Percentiles rank a stretch among this genome's conserved stretches.
phyloP scores from a whole-genome alignment of 164 flowering plant species.

The Euptelea pleiosperma region DNA sequence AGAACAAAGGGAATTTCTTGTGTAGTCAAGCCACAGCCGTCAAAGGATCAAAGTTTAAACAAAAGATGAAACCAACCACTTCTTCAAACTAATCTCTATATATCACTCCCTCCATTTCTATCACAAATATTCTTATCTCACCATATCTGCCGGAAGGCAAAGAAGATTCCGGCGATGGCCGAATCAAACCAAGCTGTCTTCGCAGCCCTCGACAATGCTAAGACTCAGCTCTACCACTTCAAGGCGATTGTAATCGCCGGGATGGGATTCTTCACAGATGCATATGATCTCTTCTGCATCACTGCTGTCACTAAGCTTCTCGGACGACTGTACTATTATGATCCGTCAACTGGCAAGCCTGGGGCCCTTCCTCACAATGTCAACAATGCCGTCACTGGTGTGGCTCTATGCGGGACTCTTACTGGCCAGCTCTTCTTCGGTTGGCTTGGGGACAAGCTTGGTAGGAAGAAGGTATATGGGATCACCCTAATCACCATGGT shows the following conservation, averaged over 20 bases:
- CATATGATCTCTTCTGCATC: constrained; percentile 33
- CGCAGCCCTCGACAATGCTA: constrained; percentile 28
- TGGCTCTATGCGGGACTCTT: constrained; percentile 8
- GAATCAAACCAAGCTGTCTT: constrained; percentile 13
- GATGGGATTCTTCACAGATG: constrained; percentile 31
- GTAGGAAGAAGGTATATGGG: constrained; percentile 13
- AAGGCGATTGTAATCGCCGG: constrained; percentile 30
- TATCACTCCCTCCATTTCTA: background rate
- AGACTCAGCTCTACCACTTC: constrained; percentile 28
- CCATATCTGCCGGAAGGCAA: too few relatives aligned
- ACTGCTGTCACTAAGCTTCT: constrained; percentile 20
- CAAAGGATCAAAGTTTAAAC: background rate
- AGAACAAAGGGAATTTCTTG: constrained; percentile 7
- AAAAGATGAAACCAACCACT: background rate
- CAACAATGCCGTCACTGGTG: constrained; percentile 4
- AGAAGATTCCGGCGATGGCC: background rate
- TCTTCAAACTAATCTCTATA: background rate
- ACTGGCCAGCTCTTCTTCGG: constrained; percentile 6
- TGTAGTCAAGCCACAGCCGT: background rate
- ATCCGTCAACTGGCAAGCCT: background rate
- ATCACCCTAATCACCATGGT: constrained; percentile 13
- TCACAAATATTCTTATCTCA: too few relatives aligned
- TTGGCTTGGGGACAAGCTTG: constrained; percentile 11
- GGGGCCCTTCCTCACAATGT: constrained; percentile 2
- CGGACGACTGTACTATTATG: constrained; percentile 11